Conservation (phyloP, 73 alveolate genomes). For the Tetrahymena borealis region DNA sequence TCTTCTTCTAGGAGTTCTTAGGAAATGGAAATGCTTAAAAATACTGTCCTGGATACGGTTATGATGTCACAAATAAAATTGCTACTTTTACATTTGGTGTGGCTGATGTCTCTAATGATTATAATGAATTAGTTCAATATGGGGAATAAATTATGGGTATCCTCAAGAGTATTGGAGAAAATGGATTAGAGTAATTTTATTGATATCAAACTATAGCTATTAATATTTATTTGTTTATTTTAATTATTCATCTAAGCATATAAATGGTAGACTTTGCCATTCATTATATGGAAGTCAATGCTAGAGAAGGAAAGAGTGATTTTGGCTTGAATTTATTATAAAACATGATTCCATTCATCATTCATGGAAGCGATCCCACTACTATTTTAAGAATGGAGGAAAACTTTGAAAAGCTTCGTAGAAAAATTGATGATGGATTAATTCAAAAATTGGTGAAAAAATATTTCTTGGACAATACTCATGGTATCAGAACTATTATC, state of each 20-base stretch:
- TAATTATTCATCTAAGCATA: neutral
- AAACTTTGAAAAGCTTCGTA: slow-evolving; percentile 38
- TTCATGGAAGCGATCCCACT: slow-evolving; percentile 59
- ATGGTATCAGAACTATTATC: slow-evolving; percentile 29
- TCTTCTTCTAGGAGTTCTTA: slow-evolving; percentile 47
- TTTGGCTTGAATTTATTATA: slow-evolving; percentile 47
- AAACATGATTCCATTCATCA: slow-evolving; percentile 48
- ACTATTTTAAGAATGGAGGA: slow-evolving; percentile 42
- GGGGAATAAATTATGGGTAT: slow-evolving; percentile 41
- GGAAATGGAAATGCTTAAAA: slow-evolving; percentile 55
- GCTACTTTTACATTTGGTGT: slow-evolving; percentile 59
- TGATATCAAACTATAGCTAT: too few relatives aligned
- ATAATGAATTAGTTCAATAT: slow-evolving; percentile 12
- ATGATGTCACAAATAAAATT: slow-evolving; percentile 47
- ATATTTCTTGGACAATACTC: slow-evolving; percentile 48
- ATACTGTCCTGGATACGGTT: slow-evolving; percentile 61
- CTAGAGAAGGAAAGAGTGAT: slow-evolving; percentile 50
- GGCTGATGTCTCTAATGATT: slow-evolving; percentile 20
- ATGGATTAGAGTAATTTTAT: slow-evolving; percentile 58
- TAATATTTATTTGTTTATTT: too few relatives aligned
- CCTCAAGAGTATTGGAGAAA: slow-evolving; percentile 21
- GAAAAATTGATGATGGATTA: slow-evolving; percentile 47
- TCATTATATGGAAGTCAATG: slow-evolving; percentile 55
- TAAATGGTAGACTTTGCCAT: slow-evolving; percentile 45
- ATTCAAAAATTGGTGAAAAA: slow-evolving; percentile 44